A percentile compares a stretch with the other conserved stretches of the same genome.
Evolutionary conservation across 208 protist genomes (phyloP).

Genomic region (Trypanosomatidae sp.): DNA sequence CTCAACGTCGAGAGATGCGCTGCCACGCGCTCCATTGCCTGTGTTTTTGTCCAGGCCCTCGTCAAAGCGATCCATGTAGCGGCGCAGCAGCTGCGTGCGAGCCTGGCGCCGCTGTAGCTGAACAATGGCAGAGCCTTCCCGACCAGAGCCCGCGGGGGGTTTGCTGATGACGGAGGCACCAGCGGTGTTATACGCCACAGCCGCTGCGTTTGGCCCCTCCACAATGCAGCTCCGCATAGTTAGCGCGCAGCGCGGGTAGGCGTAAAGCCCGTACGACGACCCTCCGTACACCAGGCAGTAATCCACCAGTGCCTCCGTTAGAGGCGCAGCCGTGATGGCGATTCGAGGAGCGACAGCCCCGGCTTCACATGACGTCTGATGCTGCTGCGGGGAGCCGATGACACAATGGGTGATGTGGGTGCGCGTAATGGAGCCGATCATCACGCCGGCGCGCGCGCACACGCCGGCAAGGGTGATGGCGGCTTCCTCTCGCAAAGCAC

Average conservation of each 20-base stretch:
- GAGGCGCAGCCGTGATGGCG: constrained; percentile 55
- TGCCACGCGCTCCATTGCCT: background rate
- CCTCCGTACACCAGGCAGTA: constrained; percentile 71
- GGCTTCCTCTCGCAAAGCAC: constrained; percentile 24
- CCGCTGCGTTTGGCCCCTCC: constrained; percentile 40
- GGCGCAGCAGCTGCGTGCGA: constrained; percentile 21
- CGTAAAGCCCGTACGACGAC: constrained; percentile 64
- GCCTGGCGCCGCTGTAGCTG: constrained; percentile 26
- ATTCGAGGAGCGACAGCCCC: constrained; percentile 11
- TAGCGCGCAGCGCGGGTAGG: constrained; percentile 59
- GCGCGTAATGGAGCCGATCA: constrained; percentile 58
- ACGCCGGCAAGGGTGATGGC: constrained; percentile 56
- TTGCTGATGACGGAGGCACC: background rate
- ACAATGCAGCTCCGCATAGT: constrained; percentile 48
- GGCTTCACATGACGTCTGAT: background rate
- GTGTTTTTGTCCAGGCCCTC: constrained; percentile 16
- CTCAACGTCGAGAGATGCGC: constrained; percentile 10
- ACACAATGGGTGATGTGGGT: constrained; percentile 66
- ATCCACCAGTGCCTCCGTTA: constrained; percentile 51
- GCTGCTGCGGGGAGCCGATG: constrained; percentile 39
- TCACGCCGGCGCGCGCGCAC: constrained; percentile 53
- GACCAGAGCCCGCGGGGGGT: background rate
- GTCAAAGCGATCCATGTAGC: constrained; percentile 15
- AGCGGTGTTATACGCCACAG: constrained; percentile 2
- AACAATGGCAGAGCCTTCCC: constrained; percentile 17